Conservation (phyloP, 2,329 filamentous ascomycete genomes). For the Rhynchosporium secalis region DNA sequence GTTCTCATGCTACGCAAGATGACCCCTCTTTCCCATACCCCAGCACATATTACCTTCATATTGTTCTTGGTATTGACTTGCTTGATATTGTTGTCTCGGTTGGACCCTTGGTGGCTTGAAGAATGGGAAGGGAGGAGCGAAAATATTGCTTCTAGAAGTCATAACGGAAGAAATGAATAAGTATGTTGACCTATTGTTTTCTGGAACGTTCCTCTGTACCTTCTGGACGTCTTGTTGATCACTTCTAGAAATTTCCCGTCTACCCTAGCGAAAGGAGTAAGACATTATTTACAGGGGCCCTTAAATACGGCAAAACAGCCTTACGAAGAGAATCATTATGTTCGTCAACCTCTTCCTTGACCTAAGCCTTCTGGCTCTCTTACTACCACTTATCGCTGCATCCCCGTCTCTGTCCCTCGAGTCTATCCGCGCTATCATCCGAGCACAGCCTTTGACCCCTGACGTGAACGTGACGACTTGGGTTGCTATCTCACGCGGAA, state of each 20-base stretch:
- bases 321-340: no score
- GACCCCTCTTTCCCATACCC: neutral
- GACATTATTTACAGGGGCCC: no score
- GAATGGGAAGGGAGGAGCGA: neutral
- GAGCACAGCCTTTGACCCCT: neutral
- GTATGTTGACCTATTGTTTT: slow-evolving; percentile 4
- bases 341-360: no score
- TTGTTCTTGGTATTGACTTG: neutral
- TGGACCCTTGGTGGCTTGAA: neutral
- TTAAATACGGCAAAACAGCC: no score
- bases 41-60: neutral
- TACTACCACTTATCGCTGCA: neutral
- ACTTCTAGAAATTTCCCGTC: neutral
- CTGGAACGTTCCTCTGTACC: neutral
- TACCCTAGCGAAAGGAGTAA: no score
- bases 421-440: no score
- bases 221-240: neutral
- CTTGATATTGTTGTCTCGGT: neutral
- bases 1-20: no score
- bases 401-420: neutral
- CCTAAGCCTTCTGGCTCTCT: neutral
- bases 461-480: slow-evolving; percentile 11
- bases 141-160: neutral
- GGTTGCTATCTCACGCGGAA: slow-evolving; percentile 4
- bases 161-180: neutral